Evolutionary conservation across 345 rosid species (phyloP).

Genomic region (Eutrema japonicum): DNA sequence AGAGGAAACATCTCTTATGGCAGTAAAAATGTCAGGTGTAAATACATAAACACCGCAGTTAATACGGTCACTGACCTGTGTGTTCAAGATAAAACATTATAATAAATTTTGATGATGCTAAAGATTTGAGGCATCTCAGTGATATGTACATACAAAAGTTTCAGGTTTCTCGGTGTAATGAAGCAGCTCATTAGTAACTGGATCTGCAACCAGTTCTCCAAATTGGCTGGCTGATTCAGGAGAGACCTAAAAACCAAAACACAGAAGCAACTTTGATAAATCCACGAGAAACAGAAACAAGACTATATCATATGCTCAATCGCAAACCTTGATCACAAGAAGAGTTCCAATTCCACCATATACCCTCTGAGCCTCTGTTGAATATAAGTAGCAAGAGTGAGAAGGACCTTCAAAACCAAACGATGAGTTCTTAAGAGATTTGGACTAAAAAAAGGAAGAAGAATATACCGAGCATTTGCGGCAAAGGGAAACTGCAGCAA

Average conservation of each 20-base stretch:
- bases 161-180: constrained; percentile 98
- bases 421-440: not conserved
- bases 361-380: constrained; percentile 74
- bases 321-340: constrained; percentile 77
- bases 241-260: constrained; percentile 59
- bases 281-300: constrained; percentile 1
- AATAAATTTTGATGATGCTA: not conserved
- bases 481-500: constrained; percentile 93
- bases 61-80: constrained; percentile 88
- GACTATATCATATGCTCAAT: not conserved
- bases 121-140: constrained; percentile 6
- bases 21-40: constrained; percentile 74
- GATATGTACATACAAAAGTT: constrained; percentile 84
- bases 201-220: constrained; percentile 95
- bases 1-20: constrained; percentile 69
- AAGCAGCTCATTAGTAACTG: constrained; percentile 81
- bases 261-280: not conserved
- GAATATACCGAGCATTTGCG: constrained; percentile 80
- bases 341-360: constrained; percentile 90
- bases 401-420: constrained; percentile 7
- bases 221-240: constrained; percentile 91
- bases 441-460: not conserved
- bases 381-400: constrained; percentile 18
- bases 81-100: constrained; percentile 27
- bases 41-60: constrained; percentile 91